Percentiles rank a stretch among this genome's conserved stretches.
Evolutionary conservation across 2,329 filamentous ascomycete species (phyloP).

Genomic region (Calonectria crousiana): DNA sequence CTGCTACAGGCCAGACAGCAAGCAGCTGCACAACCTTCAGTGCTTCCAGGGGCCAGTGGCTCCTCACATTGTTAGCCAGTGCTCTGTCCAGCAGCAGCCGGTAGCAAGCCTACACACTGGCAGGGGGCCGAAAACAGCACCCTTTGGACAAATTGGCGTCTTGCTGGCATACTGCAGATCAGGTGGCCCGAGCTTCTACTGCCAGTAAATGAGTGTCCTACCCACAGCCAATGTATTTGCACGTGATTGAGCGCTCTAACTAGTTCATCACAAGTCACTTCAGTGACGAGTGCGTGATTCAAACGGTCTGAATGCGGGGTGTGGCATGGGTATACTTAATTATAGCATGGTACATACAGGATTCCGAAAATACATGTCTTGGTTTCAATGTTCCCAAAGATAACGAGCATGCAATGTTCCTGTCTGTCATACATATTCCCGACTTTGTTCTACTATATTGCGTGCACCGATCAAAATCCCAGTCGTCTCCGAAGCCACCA

Average conservation of each 20-base stretch:
- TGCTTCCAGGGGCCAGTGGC: conserved; percentile 36
- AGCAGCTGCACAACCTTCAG: conserved; percentile 27
- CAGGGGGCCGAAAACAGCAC: neutral
- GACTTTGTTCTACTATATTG: neutral
- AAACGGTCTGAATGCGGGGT: neutral
- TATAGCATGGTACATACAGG: neutral
- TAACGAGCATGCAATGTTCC: neutral
- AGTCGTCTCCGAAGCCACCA: neutral
- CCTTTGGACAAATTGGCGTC: conserved; percentile 12
- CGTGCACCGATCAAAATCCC: neutral
- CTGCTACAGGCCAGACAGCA: neutral
- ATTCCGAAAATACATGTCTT: neutral
- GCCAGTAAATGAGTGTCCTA: neutral
- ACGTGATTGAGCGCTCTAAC: conserved; percentile 15
- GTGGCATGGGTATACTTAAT: neutral
- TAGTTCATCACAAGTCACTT: conserved; percentile 27
- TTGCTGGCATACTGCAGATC: conserved; percentile 34
- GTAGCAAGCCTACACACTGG: neutral
- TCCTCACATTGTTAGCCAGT: neutral
- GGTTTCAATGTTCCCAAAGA: neutral
- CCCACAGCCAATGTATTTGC: neutral
- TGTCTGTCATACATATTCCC: neutral
- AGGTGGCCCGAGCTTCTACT: conserved; percentile 40
- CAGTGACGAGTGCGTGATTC: conserved; percentile 33
- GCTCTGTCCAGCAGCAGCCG: neutral